phyloP scores from a whole-genome alignment of 805 yeast species.

The Metschnikowia baotianmanensis region DNA sequence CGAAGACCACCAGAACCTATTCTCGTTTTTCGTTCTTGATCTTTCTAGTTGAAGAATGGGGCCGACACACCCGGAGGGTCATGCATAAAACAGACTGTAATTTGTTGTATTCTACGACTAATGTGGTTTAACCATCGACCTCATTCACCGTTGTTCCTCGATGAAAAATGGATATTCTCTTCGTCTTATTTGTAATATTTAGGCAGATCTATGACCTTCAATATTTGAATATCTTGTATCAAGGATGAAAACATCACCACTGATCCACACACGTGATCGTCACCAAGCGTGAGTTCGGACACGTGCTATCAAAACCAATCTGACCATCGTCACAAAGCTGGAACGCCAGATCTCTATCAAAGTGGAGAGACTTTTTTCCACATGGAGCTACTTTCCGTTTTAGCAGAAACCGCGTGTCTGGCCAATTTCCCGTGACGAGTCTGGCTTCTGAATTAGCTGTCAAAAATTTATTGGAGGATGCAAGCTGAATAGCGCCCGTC shows the following conservation, averaged over 20 bases:
- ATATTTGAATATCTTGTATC: too few species aligned
- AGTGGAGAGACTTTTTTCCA: not conserved
- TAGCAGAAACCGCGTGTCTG: not conserved
- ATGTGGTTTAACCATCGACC: too few species aligned
- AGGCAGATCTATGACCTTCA: too few species aligned
- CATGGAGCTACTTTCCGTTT: not conserved
- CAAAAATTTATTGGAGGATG: not conserved
- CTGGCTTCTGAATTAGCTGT: not conserved
- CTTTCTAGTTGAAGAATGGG: too few species aligned
- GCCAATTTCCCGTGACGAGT: not conserved
- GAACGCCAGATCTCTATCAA: not conserved
- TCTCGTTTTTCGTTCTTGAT: too few species aligned
- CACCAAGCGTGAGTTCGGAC: not conserved
- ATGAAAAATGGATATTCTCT: too few species aligned
- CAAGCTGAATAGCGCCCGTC: not conserved
- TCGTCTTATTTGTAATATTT: too few species aligned
- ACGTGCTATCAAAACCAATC: slow-evolving; percentile 2
- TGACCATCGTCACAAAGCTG: slow-evolving; percentile 4
- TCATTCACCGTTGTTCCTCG: too few species aligned
- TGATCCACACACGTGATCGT: not conserved
- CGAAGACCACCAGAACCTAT: too few species aligned
- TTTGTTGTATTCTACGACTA: too few species aligned
- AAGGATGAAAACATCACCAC: not conserved
- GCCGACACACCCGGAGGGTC: too few species aligned
- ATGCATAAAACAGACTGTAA: too few species aligned